Base-by-base conservation (phyloP, 164 flowering plant species). In the Annona squamosa region DNA sequence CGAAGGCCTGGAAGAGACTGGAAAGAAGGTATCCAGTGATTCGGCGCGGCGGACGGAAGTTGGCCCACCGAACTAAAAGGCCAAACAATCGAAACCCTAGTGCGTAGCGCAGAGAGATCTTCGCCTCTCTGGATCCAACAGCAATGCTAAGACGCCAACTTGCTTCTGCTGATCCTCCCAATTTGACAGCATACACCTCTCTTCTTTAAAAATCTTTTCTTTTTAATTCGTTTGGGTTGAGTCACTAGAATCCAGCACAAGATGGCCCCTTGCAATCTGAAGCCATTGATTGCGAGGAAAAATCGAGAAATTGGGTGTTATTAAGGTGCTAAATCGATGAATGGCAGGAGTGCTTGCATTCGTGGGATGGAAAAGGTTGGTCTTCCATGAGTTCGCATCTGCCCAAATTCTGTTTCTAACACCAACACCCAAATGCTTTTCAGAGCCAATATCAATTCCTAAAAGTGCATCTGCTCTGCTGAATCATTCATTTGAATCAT, bases 1-100 rank as follows among this genome's bases (percentile, higher is more conserved):
- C 56, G 37, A n/a, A 13, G 74, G 77, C 88, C 86, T 26, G 1
- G 37, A 26, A 26, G 37, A 26, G 37, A 26, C 37, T 26, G 1
- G 37, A 26, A 26, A 26, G 37, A 26, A 0, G 37, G 37, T 26
- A 26, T 26, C 37, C 37, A 26, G 37, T 26, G 37, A 26, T 26
- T 26, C 1, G 37, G 0, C 37, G 37, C 37, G 1, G 37, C 37
- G 37, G 37, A 26, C 37, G 37, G 37, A 1, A 26, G 37, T 26
- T 26, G 37, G 37, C 37, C 37, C 37, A 26, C 37, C 37, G 37
- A 26, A 26, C 37, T 26, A 26, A 26, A 26, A 26, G 37, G 37
- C 37, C 37, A 1, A 26, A 26, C 37, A 26, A 26, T 26, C 37
- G 37, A 26, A 26, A 26, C 37, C 37, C 37, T 26, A 26, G 37